phyloP scores from a whole-genome alignment of 306 rosid genomes.

The Herpetospermum pedunculosum region DNA sequence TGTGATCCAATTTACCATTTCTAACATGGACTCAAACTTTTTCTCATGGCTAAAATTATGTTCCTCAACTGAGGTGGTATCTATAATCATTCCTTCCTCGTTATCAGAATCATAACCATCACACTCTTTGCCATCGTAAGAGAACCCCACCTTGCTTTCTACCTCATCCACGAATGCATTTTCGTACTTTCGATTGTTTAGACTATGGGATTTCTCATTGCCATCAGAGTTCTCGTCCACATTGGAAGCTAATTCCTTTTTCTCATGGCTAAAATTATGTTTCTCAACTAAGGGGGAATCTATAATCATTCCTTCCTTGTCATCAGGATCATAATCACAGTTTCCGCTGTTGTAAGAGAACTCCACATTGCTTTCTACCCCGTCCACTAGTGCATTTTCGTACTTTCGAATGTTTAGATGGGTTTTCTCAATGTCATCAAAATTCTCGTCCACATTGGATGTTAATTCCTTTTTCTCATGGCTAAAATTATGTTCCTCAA shows the following conservation, averaged over 20 bases:
- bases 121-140: constrained; percentile 11
- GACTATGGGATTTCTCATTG: background rate
- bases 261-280: no score
- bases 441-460: no score
- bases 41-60: constrained; percentile 15
- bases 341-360: no score
- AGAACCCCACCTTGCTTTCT: constrained; percentile 17
- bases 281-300: no score
- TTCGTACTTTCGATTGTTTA: background rate
- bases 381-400: no score
- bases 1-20: constrained; percentile 44
- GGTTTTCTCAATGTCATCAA: no score
- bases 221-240: background rate
- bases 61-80: constrained; percentile 16
- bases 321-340: no score
- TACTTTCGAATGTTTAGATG: no score
- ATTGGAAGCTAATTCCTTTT: constrained; percentile 4
- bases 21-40: constrained; percentile 28
- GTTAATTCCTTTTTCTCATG: constrained; percentile 35
- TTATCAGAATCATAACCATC: background rate
- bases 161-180: constrained; percentile 11
- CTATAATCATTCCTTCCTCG: constrained; percentile 19
- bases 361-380: no score
- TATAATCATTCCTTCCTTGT: no score
- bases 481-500: background rate